Percentiles rank a stretch among this genome's conserved stretches.
Evolutionary conservation across 768 basidiomycete genomes (phyloP).

Genomic region (Lyophyllum decastes): DNA sequence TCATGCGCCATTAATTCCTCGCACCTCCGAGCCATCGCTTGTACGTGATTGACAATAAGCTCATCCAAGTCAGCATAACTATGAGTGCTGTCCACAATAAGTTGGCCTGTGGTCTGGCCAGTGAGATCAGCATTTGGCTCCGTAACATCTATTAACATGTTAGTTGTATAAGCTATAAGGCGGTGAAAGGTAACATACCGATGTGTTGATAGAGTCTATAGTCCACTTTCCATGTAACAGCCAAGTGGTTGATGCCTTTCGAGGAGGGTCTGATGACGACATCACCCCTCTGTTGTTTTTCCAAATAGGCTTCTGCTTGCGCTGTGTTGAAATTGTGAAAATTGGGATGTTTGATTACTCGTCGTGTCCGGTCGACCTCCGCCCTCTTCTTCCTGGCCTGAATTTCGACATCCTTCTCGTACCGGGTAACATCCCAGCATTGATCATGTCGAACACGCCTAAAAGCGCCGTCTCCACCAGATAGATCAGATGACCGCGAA

Average conservation of each 20-base stretch:
- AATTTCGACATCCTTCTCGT: slow-evolving; percentile 70
- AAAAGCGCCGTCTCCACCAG: slow-evolving; percentile 61
- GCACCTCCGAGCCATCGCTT: slow-evolving; percentile 89
- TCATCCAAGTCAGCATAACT: slow-evolving; percentile 94
- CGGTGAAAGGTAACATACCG: slow-evolving; percentile 48
- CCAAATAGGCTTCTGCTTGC: slow-evolving; percentile 88
- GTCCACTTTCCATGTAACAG: slow-evolving; percentile 99
- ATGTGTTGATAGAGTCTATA: slow-evolving; percentile 96
- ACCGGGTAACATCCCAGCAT: slow-evolving; percentile 64
- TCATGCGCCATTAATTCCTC: slow-evolving; percentile 96
- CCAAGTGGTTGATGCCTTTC: slow-evolving; percentile 89
- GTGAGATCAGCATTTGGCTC: slow-evolving; percentile 78
- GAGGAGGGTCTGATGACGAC: slow-evolving; percentile 97
- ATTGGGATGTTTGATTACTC: slow-evolving; percentile 96
- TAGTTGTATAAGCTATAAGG: background rate
- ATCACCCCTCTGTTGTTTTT: slow-evolving; percentile 91
- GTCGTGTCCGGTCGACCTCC: slow-evolving; percentile 74
- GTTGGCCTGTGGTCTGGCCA: slow-evolving; percentile 62
- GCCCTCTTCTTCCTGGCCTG: slow-evolving; percentile 82
- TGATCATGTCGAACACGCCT: slow-evolving; percentile 61
- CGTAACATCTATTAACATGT: slow-evolving; percentile 62
- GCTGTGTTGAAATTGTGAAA: slow-evolving; percentile 93
- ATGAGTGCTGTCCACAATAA: slow-evolving; percentile 77
- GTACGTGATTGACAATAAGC: slow-evolving; percentile 93
- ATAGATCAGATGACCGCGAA: slow-evolving; percentile 60